Base-by-base conservation (phyloP, 1,139 yeast species). In the Hansenula lynferdii region DNA sequence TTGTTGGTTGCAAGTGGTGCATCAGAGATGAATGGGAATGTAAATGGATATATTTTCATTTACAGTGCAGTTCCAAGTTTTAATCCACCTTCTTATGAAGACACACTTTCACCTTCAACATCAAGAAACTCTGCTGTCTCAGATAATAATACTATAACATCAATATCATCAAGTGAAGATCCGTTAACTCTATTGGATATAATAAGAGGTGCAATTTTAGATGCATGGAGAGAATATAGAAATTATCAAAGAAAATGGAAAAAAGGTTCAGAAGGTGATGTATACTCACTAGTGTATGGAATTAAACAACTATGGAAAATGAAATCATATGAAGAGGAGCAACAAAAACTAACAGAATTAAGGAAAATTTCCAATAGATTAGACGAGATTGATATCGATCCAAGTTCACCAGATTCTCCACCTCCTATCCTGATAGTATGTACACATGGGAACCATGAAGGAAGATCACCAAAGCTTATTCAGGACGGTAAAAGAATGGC, bases 1-100 rank as follows among this genome's bases (percentile, higher is more conserved):
- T 57, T 84, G 40, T 59, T 84, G 12, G 85, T 81, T 5, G 90
- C 87, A 5, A 78, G 86, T 37, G 92, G 92, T 1, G 85, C 89
- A 3, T 75, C 85, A 38, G 90, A 82, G 44, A 60, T 84, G 47
- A 82, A 83, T 55, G 89, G 87, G 2, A 67, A 74, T 29, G 70
- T 83, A n/a, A 83, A 81, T 56, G 90, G 89, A 0, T 84, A 84
- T 54, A 67, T 82, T 36, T 68, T 81, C 32, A 78, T 80, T 28
- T 83, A 81, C 56, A 75, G 81, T 42, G 80, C 85, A 2, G 72
- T 83, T 2, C 90, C 92, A 3, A 40, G 45, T 7, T 22, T 49
- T 26, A 51, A 51, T 33, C 57, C 57, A n/a, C 57, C 57, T 9
- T 40, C 51, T 0, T 53, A 53, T 34, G 54, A 51, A 23, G 55